These are phyloP conservation scores for Beta lomatogona DNA, from an alignment of 179 eudicot genomes.

Conservation along the genomic window DNA sequence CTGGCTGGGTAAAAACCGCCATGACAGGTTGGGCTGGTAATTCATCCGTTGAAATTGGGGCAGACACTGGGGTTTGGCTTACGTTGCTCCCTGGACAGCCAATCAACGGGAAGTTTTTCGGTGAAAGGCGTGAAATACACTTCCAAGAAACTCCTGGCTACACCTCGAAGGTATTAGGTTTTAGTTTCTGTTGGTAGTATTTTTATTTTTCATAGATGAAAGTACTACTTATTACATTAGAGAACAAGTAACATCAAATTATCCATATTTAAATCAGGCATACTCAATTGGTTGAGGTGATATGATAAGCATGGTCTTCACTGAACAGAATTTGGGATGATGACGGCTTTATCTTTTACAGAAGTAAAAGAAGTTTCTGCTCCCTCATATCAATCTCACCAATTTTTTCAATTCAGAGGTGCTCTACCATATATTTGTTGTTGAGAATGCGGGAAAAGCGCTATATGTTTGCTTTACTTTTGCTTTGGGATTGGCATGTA, in stretches of 20 bases:
- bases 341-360: too few relatives aligned
- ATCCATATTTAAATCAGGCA: neutral
- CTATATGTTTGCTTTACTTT: neutral
- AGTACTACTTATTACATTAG: neutral
- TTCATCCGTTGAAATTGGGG: slow-evolving; percentile 76
- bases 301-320: neutral
- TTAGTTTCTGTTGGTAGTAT: neutral
- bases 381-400: neutral
- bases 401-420: neutral
- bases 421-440: neutral
- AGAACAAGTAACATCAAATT: neutral
- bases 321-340: neutral
- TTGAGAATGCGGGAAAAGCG: neutral
- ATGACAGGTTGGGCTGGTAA: slow-evolving; percentile 95
- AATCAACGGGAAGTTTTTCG: slow-evolving; percentile 70
- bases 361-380: too few relatives aligned
- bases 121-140: slow-evolving; percentile 84
- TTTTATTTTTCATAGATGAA: neutral
- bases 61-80: slow-evolving; percentile 97
- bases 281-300: neutral
- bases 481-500: neutral
- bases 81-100: slow-evolving; percentile 66
- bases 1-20: slow-evolving; percentile 96
- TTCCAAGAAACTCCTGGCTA: slow-evolving; percentile 33
- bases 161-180: slow-evolving; percentile 18